These are phyloP conservation scores for Angomonas ambiguus DNA, from an alignment of 208 protist species.

Conservation along the genomic window DNA sequence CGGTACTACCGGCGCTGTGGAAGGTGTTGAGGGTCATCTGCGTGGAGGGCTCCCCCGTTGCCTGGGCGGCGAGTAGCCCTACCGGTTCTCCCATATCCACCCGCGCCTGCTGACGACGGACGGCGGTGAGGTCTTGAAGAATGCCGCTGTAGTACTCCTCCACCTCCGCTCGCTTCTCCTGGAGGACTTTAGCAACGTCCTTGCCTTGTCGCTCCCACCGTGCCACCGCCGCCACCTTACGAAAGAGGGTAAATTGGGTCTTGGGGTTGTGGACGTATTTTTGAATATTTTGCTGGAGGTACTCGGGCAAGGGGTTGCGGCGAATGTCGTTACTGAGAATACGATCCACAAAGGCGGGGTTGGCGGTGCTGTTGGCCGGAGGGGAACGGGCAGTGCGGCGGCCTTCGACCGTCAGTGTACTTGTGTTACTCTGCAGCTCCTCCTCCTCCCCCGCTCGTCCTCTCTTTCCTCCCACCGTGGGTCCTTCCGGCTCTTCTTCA, in stretches of 20 bases:
- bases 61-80: conserved; percentile 97
- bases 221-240: conserved; percentile 67
- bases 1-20: conserved; percentile 99
- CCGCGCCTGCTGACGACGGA: conserved; percentile 58
- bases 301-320: conserved; percentile 28
- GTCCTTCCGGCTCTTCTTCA: neutral
- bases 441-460: neutral
- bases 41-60: conserved; percentile 99
- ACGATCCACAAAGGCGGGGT: neutral
- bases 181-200: conserved; percentile 38
- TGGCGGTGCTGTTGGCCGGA: neutral
- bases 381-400: neutral
- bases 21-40: conserved; percentile 99
- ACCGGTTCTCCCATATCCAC: conserved; percentile 95
- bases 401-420: neutral
- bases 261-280: conserved; percentile 57
- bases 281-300: conserved; percentile 33
- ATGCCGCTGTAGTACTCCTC: conserved; percentile 55
- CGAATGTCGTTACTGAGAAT: conserved; percentile 12
- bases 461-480: neutral
- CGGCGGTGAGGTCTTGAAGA: conserved; percentile 47
- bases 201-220: conserved; percentile 49
- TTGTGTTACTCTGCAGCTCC: neutral
- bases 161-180: conserved; percentile 47
- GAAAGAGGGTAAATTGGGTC: conserved; percentile 55